These are phyloP conservation scores for Calonectria hongkongensis DNA, from an alignment of 2,329 filamentous ascomycete species.

Conservation along the genomic window DNA sequence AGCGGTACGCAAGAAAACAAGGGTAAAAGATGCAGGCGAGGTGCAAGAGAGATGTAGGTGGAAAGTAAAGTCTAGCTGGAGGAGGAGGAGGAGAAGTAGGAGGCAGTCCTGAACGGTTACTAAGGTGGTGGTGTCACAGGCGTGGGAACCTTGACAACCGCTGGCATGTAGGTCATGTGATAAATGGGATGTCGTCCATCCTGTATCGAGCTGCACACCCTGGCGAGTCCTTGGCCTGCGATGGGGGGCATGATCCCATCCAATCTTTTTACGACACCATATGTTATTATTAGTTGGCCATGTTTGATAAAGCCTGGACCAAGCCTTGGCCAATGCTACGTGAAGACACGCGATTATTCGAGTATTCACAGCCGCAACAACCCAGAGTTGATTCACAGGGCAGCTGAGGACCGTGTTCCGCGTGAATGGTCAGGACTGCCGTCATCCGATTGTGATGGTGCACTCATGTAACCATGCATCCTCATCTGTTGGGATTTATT, in stretches of 20 bases:
- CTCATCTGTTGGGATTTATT: slow-evolving; percentile 3
- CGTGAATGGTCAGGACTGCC: background rate
- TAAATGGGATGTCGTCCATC: background rate
- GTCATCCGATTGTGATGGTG: background rate
- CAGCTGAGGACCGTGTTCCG: slow-evolving; percentile 14
- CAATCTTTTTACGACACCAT: background rate
- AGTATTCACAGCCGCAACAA: slow-evolving; percentile 7
- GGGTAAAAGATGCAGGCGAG: slow-evolving; percentile 1
- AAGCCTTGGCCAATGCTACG: slow-evolving; percentile 1
- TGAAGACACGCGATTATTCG: background rate
- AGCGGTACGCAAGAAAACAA: slow-evolving; percentile 3
- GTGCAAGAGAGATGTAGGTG: slow-evolving; percentile 15
- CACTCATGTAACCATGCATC: slow-evolving; percentile 22
- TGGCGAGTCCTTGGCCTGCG: background rate
- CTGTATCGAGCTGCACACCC: slow-evolving; percentile 3
- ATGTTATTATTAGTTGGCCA: background rate
- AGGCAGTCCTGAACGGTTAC: slow-evolving; percentile 25
- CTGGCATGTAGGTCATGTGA: slow-evolving; percentile 8
- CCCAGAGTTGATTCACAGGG: background rate
- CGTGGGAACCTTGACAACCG: slow-evolving; percentile 14
- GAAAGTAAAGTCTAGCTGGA: slow-evolving; percentile 9
- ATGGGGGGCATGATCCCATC: background rate
- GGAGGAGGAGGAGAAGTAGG: slow-evolving; percentile 35
- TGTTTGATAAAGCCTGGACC: background rate
- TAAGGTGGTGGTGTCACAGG: slow-evolving; percentile 41